Percentiles rank a stretch among this genome's conserved stretches.
phyloP scores from a whole-genome alignment of 495 filamentous ascomycete genomes.

The Filosporella fistucella region DNA sequence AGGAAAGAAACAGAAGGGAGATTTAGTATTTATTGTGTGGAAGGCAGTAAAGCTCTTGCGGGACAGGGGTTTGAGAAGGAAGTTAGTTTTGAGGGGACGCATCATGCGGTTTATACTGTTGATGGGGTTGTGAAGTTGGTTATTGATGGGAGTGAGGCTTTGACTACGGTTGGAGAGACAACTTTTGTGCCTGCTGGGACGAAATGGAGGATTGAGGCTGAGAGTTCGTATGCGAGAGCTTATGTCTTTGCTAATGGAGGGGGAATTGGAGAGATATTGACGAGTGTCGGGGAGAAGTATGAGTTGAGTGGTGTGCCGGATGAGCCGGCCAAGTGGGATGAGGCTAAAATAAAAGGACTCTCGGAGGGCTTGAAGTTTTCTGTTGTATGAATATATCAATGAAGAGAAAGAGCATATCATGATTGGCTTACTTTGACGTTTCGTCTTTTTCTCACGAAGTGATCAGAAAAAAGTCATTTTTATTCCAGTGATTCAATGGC shows the following conservation, averaged over 20 bases:
- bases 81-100: constrained; percentile 34
- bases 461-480: too few relatives aligned
- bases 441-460: too few relatives aligned
- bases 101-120: constrained; percentile 35
- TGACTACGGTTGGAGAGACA: constrained; percentile 29
- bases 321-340: constrained; percentile 6
- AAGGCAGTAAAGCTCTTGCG: constrained; percentile 31
- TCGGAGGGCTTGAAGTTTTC: constrained; percentile 9
- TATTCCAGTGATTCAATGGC: too few relatives aligned
- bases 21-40: constrained; percentile 43
- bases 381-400: too few relatives aligned
- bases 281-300: constrained; percentile 12
- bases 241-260: constrained; percentile 40
- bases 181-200: constrained; percentile 37
- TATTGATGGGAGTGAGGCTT: constrained; percentile 29
- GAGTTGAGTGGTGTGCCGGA: constrained; percentile 6
- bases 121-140: constrained; percentile 35
- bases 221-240: constrained; percentile 35
- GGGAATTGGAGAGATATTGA: constrained; percentile 24
- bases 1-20: constrained; percentile 37
- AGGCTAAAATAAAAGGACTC: constrained; percentile 11
- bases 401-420: too few relatives aligned
- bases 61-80: constrained; percentile 26
- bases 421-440: too few relatives aligned
- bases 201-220: constrained; percentile 33